Evolutionary conservation across 352 stramenopile genomes (phyloP).

Genomic region (Poterioochromonas sp.): DNA sequence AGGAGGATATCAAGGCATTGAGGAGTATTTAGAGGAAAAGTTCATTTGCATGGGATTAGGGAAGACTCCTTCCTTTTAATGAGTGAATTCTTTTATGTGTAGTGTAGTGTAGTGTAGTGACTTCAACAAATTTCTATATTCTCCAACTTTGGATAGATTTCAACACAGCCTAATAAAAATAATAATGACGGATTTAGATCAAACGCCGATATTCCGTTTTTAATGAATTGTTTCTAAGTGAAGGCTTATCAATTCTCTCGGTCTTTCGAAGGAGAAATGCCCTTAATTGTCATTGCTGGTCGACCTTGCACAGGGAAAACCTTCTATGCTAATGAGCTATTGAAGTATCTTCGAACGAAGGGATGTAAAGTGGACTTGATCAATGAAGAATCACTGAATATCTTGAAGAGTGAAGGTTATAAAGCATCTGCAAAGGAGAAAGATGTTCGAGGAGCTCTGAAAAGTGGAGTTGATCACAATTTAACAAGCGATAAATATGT

Average conservation of each 20-base stretch:
- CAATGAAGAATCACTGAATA: slow-evolving; percentile 10
- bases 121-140: too few relatives aligned
- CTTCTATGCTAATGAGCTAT: slow-evolving; percentile 3
- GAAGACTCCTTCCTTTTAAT: too few relatives aligned
- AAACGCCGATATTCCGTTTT: too few relatives aligned
- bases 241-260: too few relatives aligned
- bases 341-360: slow-evolving; percentile 47
- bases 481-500: slow-evolving; percentile 59
- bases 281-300: slow-evolving; percentile 42
- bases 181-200: too few relatives aligned
- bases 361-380: background rate
- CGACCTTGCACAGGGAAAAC: slow-evolving; percentile 35
- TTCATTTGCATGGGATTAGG: slow-evolving; percentile 45
- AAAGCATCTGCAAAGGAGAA: background rate
- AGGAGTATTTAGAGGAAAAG: slow-evolving; percentile 90
- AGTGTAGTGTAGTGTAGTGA: too few relatives aligned
- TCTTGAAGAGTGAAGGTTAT: background rate
- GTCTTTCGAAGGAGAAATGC: too few relatives aligned
- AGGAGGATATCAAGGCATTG: slow-evolving; percentile 49
- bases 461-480: slow-evolving; percentile 52
- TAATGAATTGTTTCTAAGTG: too few relatives aligned
- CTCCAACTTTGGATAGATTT: too few relatives aligned
- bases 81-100: too few relatives aligned
- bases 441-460: background rate
- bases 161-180: too few relatives aligned